These are phyloP conservation scores for Sphaerostilbella broomeana DNA, from an alignment of 2,329 filamentous ascomycete species.

Conservation along the genomic window DNA sequence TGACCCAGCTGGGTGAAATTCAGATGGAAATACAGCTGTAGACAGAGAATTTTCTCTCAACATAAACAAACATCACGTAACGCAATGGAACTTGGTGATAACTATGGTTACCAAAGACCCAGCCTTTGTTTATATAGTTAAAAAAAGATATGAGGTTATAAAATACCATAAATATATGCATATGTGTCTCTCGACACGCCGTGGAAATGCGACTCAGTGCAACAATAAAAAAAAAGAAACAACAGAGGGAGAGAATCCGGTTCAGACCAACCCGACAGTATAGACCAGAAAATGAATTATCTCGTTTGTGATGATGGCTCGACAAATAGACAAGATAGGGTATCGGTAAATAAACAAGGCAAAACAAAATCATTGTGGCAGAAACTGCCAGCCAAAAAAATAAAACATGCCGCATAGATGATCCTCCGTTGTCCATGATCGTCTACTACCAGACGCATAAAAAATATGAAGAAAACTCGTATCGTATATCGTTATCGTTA, in stretches of 20 bases:
- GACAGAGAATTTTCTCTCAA: too few species aligned
- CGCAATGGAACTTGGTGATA: too few species aligned
- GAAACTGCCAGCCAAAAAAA: not conserved
- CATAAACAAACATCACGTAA: too few species aligned
- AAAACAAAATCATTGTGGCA: not conserved
- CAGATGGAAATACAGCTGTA: too few species aligned
- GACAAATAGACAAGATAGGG: too few species aligned
- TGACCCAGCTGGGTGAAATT: too few species aligned
- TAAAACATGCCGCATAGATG: constrained; percentile 1
- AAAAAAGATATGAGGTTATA: constrained; percentile 19
- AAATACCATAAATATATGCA: constrained; percentile 10
- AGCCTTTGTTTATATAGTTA: constrained; percentile 4
- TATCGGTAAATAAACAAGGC: not conserved
- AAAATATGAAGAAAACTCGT: too few species aligned
- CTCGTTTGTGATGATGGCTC: too few species aligned
- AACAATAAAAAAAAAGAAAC: constrained; percentile 11
- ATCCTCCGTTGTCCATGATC: too few species aligned
- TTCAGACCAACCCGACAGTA: too few species aligned
- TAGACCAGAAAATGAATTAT: too few species aligned
- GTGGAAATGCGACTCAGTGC: constrained; percentile 11
- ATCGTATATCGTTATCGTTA: constrained; percentile 7
- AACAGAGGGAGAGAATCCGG: constrained; percentile 2
- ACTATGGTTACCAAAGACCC: constrained; percentile 16
- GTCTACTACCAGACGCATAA: too few species aligned
- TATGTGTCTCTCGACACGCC: constrained; percentile 5